Percentiles rank a stretch among this genome's conserved stretches.
These are phyloP conservation scores for Mortierella sp. DNA, from an alignment of 371 early-diverging fungal genomes.

Conservation along the genomic window DNA sequence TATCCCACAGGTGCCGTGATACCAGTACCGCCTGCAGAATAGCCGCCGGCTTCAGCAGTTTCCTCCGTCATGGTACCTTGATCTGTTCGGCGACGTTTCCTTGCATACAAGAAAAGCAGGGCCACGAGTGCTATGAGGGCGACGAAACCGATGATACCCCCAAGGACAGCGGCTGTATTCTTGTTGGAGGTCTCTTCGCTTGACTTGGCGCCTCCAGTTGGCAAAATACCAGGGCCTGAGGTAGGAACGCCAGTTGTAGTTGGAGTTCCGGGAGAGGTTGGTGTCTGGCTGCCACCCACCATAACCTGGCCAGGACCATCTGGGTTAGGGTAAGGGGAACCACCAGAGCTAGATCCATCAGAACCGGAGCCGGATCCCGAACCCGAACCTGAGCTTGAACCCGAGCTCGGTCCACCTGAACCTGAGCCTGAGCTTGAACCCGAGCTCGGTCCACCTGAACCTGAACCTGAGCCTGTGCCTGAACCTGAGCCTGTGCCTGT, in stretches of 20 bases:
- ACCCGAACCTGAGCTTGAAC: conserved; percentile 5
- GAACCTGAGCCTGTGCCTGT: conserved; percentile 6
- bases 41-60: background rate
- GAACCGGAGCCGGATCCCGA: conserved; percentile 1
- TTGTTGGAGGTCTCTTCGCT: conserved; percentile 2
- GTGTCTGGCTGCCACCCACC: conserved; percentile 10
- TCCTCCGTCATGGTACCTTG: conserved; percentile 1
- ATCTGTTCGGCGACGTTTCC: conserved; percentile 14
- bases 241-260: background rate
- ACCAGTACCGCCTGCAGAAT: conserved; percentile 9
- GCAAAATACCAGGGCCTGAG: background rate
- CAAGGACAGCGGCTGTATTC: conserved; percentile 9
- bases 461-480: conserved; percentile 8
- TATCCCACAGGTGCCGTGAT: conserved; percentile 12
- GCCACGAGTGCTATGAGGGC: conserved; percentile 22
- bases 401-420: conserved; percentile 6
- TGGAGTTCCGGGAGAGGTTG: background rate
- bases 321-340: conserved; percentile 20
- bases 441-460: conserved; percentile 13
- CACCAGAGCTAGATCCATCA: background rate
- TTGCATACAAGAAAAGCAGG: conserved; percentile 22
- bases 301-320: conserved; percentile 23
- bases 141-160: conserved; percentile 12
- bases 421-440: conserved; percentile 5
- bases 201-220: conserved; percentile 18